phyloP scores from a whole-genome alignment of 208 protist species.

The Leishmania braziliensis region DNA sequence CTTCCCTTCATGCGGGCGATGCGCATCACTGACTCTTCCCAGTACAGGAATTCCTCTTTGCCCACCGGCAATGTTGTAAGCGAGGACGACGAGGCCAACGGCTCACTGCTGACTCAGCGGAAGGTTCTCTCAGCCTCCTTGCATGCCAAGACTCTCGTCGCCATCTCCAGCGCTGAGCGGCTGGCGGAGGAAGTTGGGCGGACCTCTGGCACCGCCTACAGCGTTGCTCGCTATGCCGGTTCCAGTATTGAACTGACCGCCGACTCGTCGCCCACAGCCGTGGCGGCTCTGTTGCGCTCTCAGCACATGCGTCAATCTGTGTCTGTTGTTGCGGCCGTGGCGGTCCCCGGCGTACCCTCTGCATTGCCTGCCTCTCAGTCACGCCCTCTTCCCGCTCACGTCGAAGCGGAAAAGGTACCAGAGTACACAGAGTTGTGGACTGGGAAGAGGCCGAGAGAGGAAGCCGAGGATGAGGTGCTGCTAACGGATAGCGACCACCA shows the following conservation, averaged over 20 bases:
- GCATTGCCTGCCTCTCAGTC: not conserved
- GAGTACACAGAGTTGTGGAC: not conserved
- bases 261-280: conserved; percentile 10
- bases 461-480: conserved; percentile 20
- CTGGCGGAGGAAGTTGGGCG: conserved; percentile 35
- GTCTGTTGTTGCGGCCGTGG: not conserved
- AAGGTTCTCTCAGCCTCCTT: conserved; percentile 23
- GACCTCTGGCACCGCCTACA: conserved; percentile 30
- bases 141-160: conserved; percentile 34
- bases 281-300: conserved; percentile 14
- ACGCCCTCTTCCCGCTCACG: not conserved
- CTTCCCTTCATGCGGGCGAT: conserved; percentile 37
- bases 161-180: conserved; percentile 27
- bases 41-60: not conserved
- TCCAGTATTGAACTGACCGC: not conserved
- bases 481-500: conserved; percentile 21
- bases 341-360: not conserved
- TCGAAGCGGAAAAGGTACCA: not conserved
- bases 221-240: conserved; percentile 26
- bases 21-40: conserved; percentile 7
- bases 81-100: not conserved
- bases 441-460: not conserved
- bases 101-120: conserved; percentile 30
- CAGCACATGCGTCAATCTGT: conserved; percentile 10
- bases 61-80: not conserved